Evolutionary conservation across 1,139 yeast species (phyloP).

Genomic region (Yamadazyma spencermartinsiae): DNA sequence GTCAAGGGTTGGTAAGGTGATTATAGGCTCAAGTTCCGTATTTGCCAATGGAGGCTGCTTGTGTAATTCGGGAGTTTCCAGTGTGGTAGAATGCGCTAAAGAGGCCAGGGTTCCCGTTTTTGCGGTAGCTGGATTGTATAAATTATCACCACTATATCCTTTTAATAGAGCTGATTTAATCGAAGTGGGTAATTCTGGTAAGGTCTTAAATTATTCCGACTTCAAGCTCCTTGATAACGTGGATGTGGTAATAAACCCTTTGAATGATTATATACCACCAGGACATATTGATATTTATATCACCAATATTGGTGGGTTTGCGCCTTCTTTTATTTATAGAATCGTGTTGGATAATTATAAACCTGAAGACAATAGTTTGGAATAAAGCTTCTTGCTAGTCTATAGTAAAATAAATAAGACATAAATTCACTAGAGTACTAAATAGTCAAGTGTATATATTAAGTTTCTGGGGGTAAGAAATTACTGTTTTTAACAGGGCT

Average conservation of each 20-base stretch:
- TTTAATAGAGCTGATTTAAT: conserved; percentile 84
- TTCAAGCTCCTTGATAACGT: conserved; percentile 65
- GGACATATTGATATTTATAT: conserved; percentile 92
- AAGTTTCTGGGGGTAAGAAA: no score
- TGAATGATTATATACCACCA: conserved; percentile 89
- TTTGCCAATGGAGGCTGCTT: conserved; percentile 96
- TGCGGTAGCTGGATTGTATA: conserved; percentile 92
- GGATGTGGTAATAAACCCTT: conserved; percentile 83
- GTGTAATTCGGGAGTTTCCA: conserved; percentile 86
- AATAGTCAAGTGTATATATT: no score
- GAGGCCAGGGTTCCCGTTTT: conserved; percentile 94
- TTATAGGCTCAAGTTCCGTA: conserved; percentile 88
- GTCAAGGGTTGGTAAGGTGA: conserved; percentile 96
- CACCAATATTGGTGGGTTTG: conserved; percentile 93
- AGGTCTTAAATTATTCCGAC: conserved; percentile 72
- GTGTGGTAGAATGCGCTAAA: conserved; percentile 94
- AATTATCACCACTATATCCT: conserved; percentile 91
- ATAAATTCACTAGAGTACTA: no score
- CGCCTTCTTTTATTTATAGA: conserved; percentile 95
- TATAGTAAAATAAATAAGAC: no score
- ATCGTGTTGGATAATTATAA: conserved; percentile 93
- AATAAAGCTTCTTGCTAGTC: conserved; percentile 17
- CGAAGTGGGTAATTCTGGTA: conserved; percentile 92
- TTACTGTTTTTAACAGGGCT: no score
- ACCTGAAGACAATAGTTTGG: conserved; percentile 72